These are phyloP conservation scores for Pisolithus microcarpus DNA, from an alignment of 768 basidiomycete species.

Conservation along the genomic window DNA sequence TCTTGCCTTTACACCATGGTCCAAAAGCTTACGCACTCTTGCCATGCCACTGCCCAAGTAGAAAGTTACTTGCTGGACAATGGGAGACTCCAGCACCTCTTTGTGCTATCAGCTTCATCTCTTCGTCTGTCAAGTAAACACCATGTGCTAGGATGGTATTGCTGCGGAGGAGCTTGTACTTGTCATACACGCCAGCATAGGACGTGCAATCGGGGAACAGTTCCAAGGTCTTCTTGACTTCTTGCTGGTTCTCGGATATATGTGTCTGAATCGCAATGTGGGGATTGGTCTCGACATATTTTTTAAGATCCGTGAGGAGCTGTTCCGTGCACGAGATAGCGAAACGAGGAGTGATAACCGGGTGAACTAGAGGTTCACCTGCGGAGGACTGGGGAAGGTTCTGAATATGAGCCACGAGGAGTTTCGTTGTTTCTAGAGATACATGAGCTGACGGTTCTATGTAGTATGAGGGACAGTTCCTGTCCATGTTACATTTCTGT, in stretches of 20 bases:
- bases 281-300: constrained; percentile 51
- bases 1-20: constrained; percentile 77
- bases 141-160: constrained; percentile 89
- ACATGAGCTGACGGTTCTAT: constrained; percentile 50
- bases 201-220: constrained; percentile 56
- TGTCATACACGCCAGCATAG: constrained; percentile 82
- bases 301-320: constrained; percentile 58
- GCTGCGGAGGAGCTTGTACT: constrained; percentile 60
- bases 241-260: constrained; percentile 75
- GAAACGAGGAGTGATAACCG: constrained; percentile 93
- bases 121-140: constrained; percentile 66
- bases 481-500: constrained; percentile 30
- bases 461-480: constrained; percentile 73
- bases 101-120: constrained; percentile 63
- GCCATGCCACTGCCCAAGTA: constrained; percentile 84
- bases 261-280: constrained; percentile 84
- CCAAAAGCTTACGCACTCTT: constrained; percentile 69
- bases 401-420: constrained; percentile 65
- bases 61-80: constrained; percentile 92
- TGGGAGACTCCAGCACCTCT: constrained; percentile 76
- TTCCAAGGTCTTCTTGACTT: constrained; percentile 57
- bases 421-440: constrained; percentile 57
- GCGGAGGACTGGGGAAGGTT: constrained; percentile 35
- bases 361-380: constrained; percentile 64
- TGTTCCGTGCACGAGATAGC: constrained; percentile 79